Conservation (phyloP, 257 asterid species). For the Agastache rugosa region DNA sequence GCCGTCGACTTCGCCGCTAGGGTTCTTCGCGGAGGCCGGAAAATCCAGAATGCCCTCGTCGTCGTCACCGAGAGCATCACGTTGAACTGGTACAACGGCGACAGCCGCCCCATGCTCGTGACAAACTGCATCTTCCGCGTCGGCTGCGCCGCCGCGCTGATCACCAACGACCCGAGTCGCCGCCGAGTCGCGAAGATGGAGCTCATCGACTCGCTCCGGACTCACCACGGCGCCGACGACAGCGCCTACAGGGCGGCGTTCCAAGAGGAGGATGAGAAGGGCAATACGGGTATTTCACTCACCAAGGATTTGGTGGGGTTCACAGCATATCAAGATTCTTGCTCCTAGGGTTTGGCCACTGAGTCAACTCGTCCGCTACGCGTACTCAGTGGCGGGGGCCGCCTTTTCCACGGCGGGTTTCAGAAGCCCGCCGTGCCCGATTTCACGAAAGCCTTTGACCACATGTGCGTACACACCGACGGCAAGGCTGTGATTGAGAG, state of each 20-base stretch:
- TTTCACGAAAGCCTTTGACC: conserved; percentile 62
- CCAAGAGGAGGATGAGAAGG: conserved; percentile 72
- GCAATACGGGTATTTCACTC: conserved; percentile 56
- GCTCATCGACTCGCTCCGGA: conserved; percentile 55
- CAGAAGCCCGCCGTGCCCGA: conserved; percentile 52
- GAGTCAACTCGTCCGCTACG: conserved; percentile 50
- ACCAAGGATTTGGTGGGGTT: conserved; percentile 58
- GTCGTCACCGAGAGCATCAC: conserved; percentile 63
- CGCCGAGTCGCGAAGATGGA: conserved; percentile 58
- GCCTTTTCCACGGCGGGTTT: conserved; percentile 14
- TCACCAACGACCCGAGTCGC: conserved; percentile 51
- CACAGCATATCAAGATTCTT: conserved; percentile 53
- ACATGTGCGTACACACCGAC: conserved; percentile 69
- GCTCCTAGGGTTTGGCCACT: conserved; percentile 64
- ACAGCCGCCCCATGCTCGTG: conserved; percentile 69
- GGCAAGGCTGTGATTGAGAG: conserved; percentile 71
- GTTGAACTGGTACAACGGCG: conserved; percentile 70
- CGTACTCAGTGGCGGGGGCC: conserved; percentile 34
- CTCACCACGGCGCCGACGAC: conserved; percentile 72
- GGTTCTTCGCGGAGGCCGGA: conserved; percentile 47
- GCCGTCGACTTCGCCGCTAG: conserved; percentile 65
- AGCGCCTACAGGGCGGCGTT: conserved; percentile 55
- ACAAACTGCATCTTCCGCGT: conserved; percentile 70
- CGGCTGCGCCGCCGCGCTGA: conserved; percentile 64
- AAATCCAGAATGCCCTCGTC: conserved; percentile 60